Percentiles rank a stretch among this genome's conserved stretches.
phyloP scores from a whole-genome alignment of 805 yeast genomes.

The Spathaspora hagerdaliae region DNA sequence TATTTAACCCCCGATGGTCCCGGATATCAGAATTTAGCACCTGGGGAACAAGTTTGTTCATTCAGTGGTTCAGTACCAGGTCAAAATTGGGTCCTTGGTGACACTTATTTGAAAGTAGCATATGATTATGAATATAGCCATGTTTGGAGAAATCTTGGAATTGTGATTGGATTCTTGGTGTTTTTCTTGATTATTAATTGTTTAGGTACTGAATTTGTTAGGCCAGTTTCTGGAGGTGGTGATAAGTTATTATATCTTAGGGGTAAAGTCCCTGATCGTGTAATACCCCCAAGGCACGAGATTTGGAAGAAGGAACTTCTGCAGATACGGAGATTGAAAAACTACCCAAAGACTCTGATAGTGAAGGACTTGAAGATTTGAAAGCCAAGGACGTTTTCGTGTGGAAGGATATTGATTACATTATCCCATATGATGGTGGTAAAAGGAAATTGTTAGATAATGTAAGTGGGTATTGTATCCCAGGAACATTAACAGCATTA shows the following conservation, averaged over 20 bases:
- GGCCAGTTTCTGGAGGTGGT: conserved; percentile 31
- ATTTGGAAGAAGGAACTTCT: conserved; percentile 8
- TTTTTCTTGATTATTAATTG: conserved; percentile 17
- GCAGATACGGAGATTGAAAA: background rate
- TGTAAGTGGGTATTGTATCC: conserved; percentile 32
- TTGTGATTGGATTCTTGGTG: conserved; percentile 29
- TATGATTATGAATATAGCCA: conserved; percentile 35
- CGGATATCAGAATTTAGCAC: conserved; percentile 13
- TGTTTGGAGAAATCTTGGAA: conserved; percentile 47
- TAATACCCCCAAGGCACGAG: conserved; percentile 11
- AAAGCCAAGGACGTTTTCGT: conserved; percentile 48
- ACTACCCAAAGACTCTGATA: background rate
- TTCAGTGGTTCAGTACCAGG: conserved; percentile 16
- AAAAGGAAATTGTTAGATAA: conserved; percentile 35
- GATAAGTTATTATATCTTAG: conserved; percentile 26
- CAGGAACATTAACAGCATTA: conserved; percentile 56
- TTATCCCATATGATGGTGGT: conserved; percentile 44
- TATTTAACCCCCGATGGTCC: conserved; percentile 23
- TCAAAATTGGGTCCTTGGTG: conserved; percentile 24
- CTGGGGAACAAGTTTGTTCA: conserved; percentile 16
- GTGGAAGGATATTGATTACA: conserved; percentile 62
- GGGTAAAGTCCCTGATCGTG: conserved; percentile 17
- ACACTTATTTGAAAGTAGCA: conserved; percentile 25
- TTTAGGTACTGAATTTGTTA: conserved; percentile 21
- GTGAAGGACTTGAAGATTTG: conserved; percentile 11